Base-by-base conservation (phyloP, 208 protist species). In the Leishmania amazonensis region DNA sequence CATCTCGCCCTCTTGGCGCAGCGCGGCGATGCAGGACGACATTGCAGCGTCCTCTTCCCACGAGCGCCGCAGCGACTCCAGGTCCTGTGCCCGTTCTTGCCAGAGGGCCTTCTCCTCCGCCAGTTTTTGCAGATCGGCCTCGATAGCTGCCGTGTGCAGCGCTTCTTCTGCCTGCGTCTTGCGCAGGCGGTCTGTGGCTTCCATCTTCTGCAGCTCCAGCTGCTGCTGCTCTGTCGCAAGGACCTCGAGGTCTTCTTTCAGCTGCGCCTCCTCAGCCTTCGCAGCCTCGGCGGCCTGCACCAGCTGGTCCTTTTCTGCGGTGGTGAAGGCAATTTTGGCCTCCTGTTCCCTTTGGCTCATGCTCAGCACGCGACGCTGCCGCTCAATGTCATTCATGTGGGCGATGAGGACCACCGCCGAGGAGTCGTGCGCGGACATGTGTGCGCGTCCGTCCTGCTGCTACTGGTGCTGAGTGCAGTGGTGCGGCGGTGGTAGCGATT, bases 261-360 rank as follows among this genome's bases (percentile, higher is more conserved):
- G 78, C 47, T 86, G 79, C 45, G 19, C 67, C 80, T 94, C 90
- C 45, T 89, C 85, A 53, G 85, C 80, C 53, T 81, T 79, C 83
- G 92, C 91, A 15, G 57, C 62, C 15, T 76, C 64, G 8, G 47
- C 75, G 51, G 89, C 78, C 49, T 89, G 79, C 58, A 87, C 64
- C 21, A 97, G 81, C 2, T 92, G 83, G 42, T 84, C 83, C 17
- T 91, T 78, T 65, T 95, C 87, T 49, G 94, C 64, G 7, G 84
- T 88, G 8, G 86, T 87, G 75, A 93, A 88, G 3, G 84, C 71
- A 2, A 95, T 81, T 64, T 87, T 87, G 31, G 88, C 87, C 77
- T 97, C 92, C 19, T 90, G 79, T 81, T 96, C 92, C 75, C 95
- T 95, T 70, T 91, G 86, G 15, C 81, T 85, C 86, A 96, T 94